These are phyloP conservation scores for Thecamonas trahens DNA, from an alignment of 78 protist genomes.

Conservation along the genomic window DNA sequence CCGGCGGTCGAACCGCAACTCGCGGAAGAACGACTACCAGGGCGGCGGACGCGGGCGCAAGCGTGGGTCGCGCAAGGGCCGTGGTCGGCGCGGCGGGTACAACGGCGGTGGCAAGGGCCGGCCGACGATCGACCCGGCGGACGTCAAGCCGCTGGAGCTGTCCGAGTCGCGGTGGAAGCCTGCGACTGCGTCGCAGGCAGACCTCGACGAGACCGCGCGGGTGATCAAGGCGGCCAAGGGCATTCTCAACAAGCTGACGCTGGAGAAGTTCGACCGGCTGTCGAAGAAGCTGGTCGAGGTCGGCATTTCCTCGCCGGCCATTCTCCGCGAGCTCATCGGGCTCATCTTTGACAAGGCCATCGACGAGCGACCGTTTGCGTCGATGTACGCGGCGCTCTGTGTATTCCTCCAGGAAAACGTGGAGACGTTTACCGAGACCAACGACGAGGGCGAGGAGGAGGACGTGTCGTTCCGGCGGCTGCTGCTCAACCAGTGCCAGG, in stretches of 20 bases:
- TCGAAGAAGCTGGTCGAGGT: not conserved
- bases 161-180: too few relatives aligned
- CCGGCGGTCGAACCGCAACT: too few relatives aligned
- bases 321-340: constrained; percentile 6
- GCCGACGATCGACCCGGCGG: too few relatives aligned
- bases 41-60: too few relatives aligned
- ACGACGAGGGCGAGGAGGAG: constrained; percentile 2
- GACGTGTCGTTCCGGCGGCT: constrained; percentile 8
- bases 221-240: not conserved
- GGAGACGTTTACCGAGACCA: not conserved
- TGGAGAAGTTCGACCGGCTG: constrained; percentile 32
- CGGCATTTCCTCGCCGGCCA: not conserved
- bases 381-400: constrained; percentile 27
- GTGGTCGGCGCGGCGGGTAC: too few relatives aligned
- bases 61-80: too few relatives aligned
- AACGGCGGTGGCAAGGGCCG: too few relatives aligned
- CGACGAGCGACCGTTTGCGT: constrained; percentile 20
- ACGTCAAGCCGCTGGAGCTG: too few relatives aligned
- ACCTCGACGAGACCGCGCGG: not conserved
- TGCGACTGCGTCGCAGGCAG: too few relatives aligned
- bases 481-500: constrained; percentile 38
- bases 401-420: not conserved
- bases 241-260: constrained; percentile 33
- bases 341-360: constrained; percentile 38
- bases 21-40: too few relatives aligned